Percentiles rank a stretch among this genome's conserved stretches.
Conservation (phyloP, 495 filamentous ascomycete species). For the Wilcoxina mikolae region DNA sequence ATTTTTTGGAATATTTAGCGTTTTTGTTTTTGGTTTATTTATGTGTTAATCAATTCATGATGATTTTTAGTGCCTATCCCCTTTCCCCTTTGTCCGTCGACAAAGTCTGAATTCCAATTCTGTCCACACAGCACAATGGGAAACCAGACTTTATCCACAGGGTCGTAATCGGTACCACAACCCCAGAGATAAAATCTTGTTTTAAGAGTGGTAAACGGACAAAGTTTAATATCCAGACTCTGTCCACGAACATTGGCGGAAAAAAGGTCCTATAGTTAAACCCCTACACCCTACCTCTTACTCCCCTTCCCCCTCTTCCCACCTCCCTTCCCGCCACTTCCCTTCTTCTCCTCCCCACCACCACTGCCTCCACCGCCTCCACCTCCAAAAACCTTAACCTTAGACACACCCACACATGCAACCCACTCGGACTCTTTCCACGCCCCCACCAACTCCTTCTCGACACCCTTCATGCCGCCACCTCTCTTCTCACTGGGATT, state of each 20-base stretch:
- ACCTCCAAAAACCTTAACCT: constrained; percentile 59
- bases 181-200: too few relatives aligned
- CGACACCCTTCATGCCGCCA: constrained; percentile 43
- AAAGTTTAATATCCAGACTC: too few relatives aligned
- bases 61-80: too few relatives aligned
- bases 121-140: too few relatives aligned
- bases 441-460: constrained; percentile 65
- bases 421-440: constrained; percentile 68
- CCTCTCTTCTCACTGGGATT: constrained; percentile 38
- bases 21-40: background rate
- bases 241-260: too few relatives aligned
- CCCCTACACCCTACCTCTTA: constrained; percentile 1
- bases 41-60: background rate
- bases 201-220: too few relatives aligned
- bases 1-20: background rate
- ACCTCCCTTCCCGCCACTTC: constrained; percentile 36
- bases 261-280: too few relatives aligned
- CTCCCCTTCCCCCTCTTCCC: constrained; percentile 32
- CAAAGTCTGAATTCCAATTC: too few relatives aligned
- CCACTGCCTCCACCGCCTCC: constrained; percentile 35
- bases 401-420: constrained; percentile 69
- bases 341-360: constrained; percentile 33
- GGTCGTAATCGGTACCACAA: too few relatives aligned
- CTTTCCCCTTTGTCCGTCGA: too few relatives aligned
- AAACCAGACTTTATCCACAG: too few relatives aligned